phyloP scores from a whole-genome alignment of 2,329 filamentous ascomycete genomes.

The Berkeleyomyces basicola region DNA sequence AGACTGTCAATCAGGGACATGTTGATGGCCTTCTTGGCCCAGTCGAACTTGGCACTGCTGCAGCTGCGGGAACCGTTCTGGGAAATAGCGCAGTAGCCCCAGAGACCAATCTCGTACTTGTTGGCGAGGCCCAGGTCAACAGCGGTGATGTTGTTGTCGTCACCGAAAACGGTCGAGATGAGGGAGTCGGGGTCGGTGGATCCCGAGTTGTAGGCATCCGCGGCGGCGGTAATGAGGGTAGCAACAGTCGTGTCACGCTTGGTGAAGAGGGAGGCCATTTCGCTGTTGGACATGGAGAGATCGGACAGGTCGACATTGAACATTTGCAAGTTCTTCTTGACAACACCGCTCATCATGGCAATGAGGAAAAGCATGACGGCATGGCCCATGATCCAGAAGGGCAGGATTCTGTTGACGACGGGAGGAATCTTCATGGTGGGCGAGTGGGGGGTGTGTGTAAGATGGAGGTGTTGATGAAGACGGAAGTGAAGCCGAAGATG shows the following conservation, averaged over 20 bases:
- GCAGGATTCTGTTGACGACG: background rate
- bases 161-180: conserved; percentile 13
- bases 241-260: conserved; percentile 35
- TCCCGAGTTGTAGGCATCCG: conserved; percentile 45
- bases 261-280: conserved; percentile 14
- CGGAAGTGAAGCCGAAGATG: background rate
- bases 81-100: conserved; percentile 65
- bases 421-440: background rate
- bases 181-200: conserved; percentile 28
- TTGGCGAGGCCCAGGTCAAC: conserved; percentile 47
- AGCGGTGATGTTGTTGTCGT: conserved; percentile 36
- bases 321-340: conserved; percentile 39
- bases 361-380: conserved; percentile 54
- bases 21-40: conserved; percentile 57
- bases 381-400: background rate
- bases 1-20: conserved; percentile 43
- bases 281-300: conserved; percentile 16
- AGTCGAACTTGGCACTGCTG: conserved; percentile 55
- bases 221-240: conserved; percentile 36
- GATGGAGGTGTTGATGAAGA: background rate
- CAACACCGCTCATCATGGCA: conserved; percentile 37
- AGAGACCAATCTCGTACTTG: conserved; percentile 67
- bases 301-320: conserved; percentile 46
- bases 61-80: conserved; percentile 45
- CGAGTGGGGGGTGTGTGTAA: background rate